These are phyloP conservation scores for Usnea hakonensis DNA, from an alignment of 495 filamentous ascomycete genomes.

Conservation along the genomic window DNA sequence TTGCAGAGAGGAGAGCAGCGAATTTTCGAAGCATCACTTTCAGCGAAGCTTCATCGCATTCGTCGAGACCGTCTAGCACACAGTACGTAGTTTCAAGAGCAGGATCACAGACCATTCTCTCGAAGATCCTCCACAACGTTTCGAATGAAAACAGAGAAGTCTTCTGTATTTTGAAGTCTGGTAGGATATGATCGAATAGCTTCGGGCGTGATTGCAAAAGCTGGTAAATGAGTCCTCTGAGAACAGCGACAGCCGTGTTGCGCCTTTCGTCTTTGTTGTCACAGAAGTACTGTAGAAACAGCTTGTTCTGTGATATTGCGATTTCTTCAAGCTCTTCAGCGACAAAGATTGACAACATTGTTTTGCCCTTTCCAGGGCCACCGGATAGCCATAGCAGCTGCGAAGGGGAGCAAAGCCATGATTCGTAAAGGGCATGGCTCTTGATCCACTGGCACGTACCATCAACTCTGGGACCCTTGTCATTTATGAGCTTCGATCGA, in stretches of 20 bases:
- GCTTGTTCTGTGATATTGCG: slow-evolving; percentile 10
- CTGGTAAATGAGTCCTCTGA: slow-evolving; percentile 37
- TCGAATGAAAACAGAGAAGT: slow-evolving; percentile 29
- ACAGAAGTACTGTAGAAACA: slow-evolving; percentile 40
- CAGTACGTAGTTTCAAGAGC: slow-evolving; percentile 28
- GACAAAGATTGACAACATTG: slow-evolving; percentile 41
- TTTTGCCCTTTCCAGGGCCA: slow-evolving; percentile 44
- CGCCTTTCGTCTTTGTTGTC: slow-evolving; percentile 38
- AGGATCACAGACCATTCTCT: slow-evolving; percentile 28
- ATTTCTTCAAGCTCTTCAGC: slow-evolving; percentile 34
- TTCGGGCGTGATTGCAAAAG: slow-evolving; percentile 19
- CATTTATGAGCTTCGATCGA: neutral
- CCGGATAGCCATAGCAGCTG: slow-evolving; percentile 39
- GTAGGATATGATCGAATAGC: slow-evolving; percentile 22
- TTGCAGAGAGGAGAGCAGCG: slow-evolving; percentile 16
- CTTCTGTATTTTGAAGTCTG: slow-evolving; percentile 22
- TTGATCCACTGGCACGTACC: slow-evolving; percentile 30
- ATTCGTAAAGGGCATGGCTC: neutral
- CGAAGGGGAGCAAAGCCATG: slow-evolving; percentile 3
- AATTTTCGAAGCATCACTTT: slow-evolving; percentile 21
- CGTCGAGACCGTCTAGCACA: slow-evolving; percentile 37
- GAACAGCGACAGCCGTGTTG: slow-evolving; percentile 35
- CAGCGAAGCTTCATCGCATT: slow-evolving; percentile 25
- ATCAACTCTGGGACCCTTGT: slow-evolving; percentile 4
- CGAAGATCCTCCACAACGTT: slow-evolving; percentile 33